phyloP scores from a whole-genome alignment of 2,329 filamentous ascomycete genomes.

The Sarocladiaceae sp. region DNA sequence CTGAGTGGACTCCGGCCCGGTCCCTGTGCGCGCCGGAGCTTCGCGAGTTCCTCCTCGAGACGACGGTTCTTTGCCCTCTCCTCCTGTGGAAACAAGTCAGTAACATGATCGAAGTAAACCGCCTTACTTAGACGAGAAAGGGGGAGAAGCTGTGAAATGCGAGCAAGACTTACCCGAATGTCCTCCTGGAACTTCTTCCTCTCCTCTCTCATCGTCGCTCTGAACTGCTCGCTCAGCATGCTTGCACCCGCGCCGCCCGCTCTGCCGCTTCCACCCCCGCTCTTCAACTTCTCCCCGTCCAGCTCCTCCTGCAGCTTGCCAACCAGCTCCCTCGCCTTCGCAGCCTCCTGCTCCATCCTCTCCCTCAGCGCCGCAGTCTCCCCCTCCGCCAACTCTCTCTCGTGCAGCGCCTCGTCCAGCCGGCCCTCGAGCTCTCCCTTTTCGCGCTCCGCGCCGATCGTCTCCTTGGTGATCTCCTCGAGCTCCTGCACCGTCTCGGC shows the following conservation, averaged over 20 bases:
- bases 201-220: conserved; percentile 50
- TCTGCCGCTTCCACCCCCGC: conserved; percentile 23
- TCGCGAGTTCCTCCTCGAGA: conserved; percentile 44
- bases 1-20: conserved; percentile 37
- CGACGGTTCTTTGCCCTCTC: conserved; percentile 41
- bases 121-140: not conserved
- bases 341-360: conserved; percentile 35
- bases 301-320: conserved; percentile 43
- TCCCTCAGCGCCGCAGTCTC: conserved; percentile 30
- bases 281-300: conserved; percentile 43
- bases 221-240: conserved; percentile 51
- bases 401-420: conserved; percentile 32
- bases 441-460: conserved; percentile 43
- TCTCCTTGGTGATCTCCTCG: conserved; percentile 47
- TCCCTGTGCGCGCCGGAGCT: conserved; percentile 35
- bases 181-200: conserved; percentile 52
- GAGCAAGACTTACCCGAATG: conserved; percentile 35
- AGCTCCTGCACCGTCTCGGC: conserved; percentile 41
- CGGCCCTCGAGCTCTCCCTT: conserved; percentile 38
- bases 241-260: conserved; percentile 34
- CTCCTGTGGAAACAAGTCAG: conserved; percentile 29
- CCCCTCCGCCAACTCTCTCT: conserved; percentile 29
- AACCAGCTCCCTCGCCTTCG: conserved; percentile 28
- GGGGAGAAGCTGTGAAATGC: not conserved
- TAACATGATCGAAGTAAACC: too few species aligned